Percentiles rank a stretch among this genome's conserved stretches.
Conservation (phyloP, 257 asterid genomes). For the Ilex asprella region DNA sequence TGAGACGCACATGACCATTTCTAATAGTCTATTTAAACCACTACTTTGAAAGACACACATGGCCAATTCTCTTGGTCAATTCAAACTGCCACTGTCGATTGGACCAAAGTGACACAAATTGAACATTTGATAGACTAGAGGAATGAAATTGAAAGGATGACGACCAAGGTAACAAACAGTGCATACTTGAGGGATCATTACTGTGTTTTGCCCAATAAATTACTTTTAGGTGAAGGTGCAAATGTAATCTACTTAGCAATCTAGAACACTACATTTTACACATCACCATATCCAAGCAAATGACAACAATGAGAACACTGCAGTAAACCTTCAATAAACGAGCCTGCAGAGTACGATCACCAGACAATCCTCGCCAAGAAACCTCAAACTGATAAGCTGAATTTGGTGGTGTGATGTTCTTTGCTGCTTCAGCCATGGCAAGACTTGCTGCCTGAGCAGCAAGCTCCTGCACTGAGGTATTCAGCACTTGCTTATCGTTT, state of each 20-base stretch:
- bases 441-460: conserved; percentile 78
- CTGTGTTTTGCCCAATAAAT: neutral
- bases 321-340: conserved; percentile 64
- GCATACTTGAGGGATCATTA: neutral
- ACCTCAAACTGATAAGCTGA: conserved; percentile 92
- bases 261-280: neutral
- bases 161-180: neutral
- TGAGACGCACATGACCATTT: no score
- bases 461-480: conserved; percentile 76
- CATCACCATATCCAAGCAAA: neutral
- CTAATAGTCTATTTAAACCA: no score
- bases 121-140: neutral
- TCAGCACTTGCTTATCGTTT: conserved; percentile 44
- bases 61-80: no score
- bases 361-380: conserved; percentile 86
- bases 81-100: no score
- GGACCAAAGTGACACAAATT: neutral
- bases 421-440: conserved; percentile 83
- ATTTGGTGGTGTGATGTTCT: conserved; percentile 70
- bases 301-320: conserved; percentile 3
- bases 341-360: conserved; percentile 65
- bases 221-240: neutral
- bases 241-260: neutral
- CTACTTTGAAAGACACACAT: no score
- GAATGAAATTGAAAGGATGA: neutral